phyloP scores from a whole-genome alignment of 352 stramenopile genomes.

The Globisporangium middletonii region DNA sequence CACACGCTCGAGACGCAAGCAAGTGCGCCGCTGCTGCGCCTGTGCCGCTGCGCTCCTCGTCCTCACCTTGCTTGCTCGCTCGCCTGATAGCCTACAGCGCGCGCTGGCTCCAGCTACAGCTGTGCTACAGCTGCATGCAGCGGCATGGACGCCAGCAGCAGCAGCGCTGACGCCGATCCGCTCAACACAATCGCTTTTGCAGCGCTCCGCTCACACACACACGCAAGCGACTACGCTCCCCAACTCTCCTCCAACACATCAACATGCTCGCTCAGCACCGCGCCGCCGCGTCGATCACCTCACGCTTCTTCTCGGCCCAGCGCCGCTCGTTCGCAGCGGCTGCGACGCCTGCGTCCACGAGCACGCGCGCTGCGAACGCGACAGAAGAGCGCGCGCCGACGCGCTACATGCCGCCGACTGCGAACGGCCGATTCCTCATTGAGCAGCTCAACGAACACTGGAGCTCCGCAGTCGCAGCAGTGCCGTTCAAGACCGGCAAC shows the following conservation, averaged over 20 bases:
- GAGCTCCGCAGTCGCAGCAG: slow-evolving; percentile 61
- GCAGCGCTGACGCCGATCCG: background rate
- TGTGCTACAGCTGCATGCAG: background rate
- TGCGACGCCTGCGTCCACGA: slow-evolving; percentile 19
- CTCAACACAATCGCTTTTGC: slow-evolving; percentile 12
- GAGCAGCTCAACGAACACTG: slow-evolving; percentile 74
- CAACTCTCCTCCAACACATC: background rate
- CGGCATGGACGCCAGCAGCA: background rate
- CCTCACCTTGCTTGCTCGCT: too few relatives aligned
- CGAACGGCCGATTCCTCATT: slow-evolving; percentile 63
- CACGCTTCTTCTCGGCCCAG: slow-evolving; percentile 18
- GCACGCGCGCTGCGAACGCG: slow-evolving; percentile 13
- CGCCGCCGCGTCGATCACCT: slow-evolving; percentile 8
- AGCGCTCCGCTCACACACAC: slow-evolving; percentile 1
- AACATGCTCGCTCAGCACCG: slow-evolving; percentile 25
- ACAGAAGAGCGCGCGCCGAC: slow-evolving; percentile 25
- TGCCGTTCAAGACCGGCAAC: slow-evolving; percentile 53
- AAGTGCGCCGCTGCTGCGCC: too few relatives aligned
- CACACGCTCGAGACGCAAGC: slow-evolving; percentile 15
- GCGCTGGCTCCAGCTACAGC: background rate
- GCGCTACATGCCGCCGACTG: slow-evolving; percentile 51
- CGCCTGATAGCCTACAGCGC: too few relatives aligned
- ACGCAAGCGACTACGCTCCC: background rate
- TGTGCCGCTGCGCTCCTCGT: too few relatives aligned
- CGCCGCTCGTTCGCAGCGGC: slow-evolving; percentile 43